Evolutionary conservation across 441 rosid species (phyloP), one percentile per base, ranked within the genome.

Genomic region (Populus hybrid): DNA sequence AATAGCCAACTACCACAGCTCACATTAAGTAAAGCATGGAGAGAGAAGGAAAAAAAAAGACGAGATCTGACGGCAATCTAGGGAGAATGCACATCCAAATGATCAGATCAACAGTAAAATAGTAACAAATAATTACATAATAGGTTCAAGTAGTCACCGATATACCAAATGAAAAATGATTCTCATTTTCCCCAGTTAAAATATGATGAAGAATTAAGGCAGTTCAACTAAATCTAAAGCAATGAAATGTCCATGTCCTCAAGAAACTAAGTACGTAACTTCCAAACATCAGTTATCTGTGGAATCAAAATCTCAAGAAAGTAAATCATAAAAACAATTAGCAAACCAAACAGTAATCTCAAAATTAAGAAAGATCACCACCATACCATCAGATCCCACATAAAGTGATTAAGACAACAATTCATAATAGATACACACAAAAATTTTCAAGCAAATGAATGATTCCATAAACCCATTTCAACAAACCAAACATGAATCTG

Each of bases 251-350:
- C 46, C 46, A 40, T 40, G 59, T 26, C 69, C 6, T 65, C 69
- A 53, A 35, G 40, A 69, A 12, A 24, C 63, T 19, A 3, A 59
- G 21, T 57, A 28, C 63, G 59, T 40, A 19, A 34, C 26, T 57
- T 61, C 12, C 42, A 9, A 30, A 30, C 32, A 3, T 72, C 64
- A 30, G 23, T 61, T 34, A 35, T 59, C 32, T 63, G 14, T 69
- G 57, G 7, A 32, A 63, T 63, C 23, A 74, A 36, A 64, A 74
- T 73, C 76, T 59, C n/a, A 34, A 72, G 32, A 57, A 72, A 72
- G 59, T 59, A 65, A 32, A 67, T 0, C 36, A 34, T 19, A 32
- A 32, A 18, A 67, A 10, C 67, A 61, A 14, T n/a, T 34, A 24
- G 18, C 59, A 16, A 71, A 2, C 14, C 63, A 46, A 10, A 2